A percentile compares a stretch with the other conserved stretches of the same genome.
Evolutionary conservation across 1,284 basidiomycete species (phyloP).

Genomic region (Ceratobasidium sp.): DNA sequence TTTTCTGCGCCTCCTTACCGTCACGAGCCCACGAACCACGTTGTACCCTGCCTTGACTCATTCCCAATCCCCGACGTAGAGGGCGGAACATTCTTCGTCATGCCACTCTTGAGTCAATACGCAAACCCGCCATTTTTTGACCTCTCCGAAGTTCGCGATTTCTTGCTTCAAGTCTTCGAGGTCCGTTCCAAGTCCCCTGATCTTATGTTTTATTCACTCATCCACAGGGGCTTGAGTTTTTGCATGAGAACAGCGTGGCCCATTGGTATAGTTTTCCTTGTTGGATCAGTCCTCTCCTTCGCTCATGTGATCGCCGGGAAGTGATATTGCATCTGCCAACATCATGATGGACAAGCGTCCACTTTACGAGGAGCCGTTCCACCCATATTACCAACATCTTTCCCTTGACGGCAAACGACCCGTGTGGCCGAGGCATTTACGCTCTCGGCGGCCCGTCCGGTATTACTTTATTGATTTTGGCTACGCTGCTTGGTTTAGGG

Average conservation of each 20-base stretch:
- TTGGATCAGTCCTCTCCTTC: neutral
- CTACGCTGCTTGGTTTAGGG: conserved; percentile 18
- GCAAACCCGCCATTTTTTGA: neutral
- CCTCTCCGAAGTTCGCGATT: conserved; percentile 2
- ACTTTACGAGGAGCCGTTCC: conserved; percentile 14
- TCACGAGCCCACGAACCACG: neutral
- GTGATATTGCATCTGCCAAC: conserved; percentile 5
- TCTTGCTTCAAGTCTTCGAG: neutral
- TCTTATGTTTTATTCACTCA: neutral
- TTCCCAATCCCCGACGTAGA: conserved; percentile 11
- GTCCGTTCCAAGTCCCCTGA: too few species aligned
- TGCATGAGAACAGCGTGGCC: neutral
- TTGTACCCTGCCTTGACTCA: conserved; percentile 4
- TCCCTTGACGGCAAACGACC: conserved; percentile 10
- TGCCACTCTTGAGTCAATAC: conserved; percentile 11
- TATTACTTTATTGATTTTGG: conserved; percentile 38
- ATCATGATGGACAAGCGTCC: conserved; percentile 10
- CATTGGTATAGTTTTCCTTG: neutral
- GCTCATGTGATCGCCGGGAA: neutral
- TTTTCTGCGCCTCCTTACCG: neutral
- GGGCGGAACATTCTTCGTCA: neutral
- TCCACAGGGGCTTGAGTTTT: neutral
- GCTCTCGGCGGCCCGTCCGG: neutral
- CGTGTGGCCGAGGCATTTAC: neutral
- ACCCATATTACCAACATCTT: conserved; percentile 1